Evolutionary conservation across 2,329 filamentous ascomycete genomes (phyloP), one percentile per base, ranked within the genome.

Genomic region (Aspergillus caelatus): DNA sequence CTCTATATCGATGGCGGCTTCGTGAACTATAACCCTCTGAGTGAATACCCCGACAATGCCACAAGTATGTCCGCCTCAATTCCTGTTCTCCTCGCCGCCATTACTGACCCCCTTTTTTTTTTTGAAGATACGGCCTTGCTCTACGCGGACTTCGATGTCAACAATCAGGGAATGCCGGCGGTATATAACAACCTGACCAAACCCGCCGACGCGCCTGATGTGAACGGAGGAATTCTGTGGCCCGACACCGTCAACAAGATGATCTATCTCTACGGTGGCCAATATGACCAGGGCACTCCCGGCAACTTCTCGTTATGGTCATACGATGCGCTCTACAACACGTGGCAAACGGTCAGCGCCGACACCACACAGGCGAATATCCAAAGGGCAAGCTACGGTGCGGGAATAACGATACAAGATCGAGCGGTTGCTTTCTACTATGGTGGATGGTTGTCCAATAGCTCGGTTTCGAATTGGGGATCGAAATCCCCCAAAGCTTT

Each of bases 231-330:
- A 34, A 58, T 62, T 19, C 46, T 62, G 4, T 62, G 60, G 60
- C n/a, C 60, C 28, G 60, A 62, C 36, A 45, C 60, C 12, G 55
- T 62, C 28, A 62, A 62, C 56, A 58, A 58, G n/a, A 36, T 62
- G 30, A 36, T 62, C 11, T 62, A 62, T 19, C 60, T 58, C 46
- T 62, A 62, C 48, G 60, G 60, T 16, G 60, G 60, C 36, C 39
- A 61, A 19, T 61, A 46, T 39, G 5, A 39, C 28, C 11, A 56
- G 12, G 58, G 26, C 10, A 14, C 39, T 2, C 50, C 58, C 0
- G 3, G 28, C 4, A 28, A 50, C 50, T 56, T 60, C 39, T 45
- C 58, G 4, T 4, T 45, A 6, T 61, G 58, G 58, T n/a, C 26
- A 10, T 61, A 61, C 26, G 52, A 61, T n/a, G 43, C 43, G 8